A percentile compares a stretch with the other conserved stretches of the same genome.
Conservation (phyloP, 495 filamentous ascomycete genomes). For the Bathelium albidoporum region DNA sequence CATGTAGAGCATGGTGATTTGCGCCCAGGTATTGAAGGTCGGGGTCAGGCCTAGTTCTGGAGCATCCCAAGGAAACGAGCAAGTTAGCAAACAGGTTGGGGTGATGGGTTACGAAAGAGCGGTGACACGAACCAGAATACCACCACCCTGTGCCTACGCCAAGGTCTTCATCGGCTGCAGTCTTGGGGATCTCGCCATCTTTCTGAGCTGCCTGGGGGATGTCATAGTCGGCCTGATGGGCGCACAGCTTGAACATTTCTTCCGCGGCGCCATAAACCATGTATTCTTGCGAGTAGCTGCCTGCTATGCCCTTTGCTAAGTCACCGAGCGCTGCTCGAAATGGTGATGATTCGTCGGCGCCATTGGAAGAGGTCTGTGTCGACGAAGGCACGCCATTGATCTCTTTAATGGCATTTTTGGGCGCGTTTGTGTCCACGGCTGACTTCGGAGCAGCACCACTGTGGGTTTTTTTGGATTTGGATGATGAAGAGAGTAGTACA, state of each 20-base stretch:
- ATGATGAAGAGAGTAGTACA: neutral
- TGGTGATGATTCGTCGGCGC: neutral
- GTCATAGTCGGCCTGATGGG: slow-evolving; percentile 61
- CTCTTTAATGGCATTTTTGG: neutral
- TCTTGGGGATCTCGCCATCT: slow-evolving; percentile 44
- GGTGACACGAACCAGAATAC: slow-evolving; percentile 46
- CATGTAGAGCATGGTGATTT: slow-evolving; percentile 91
- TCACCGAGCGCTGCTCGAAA: neutral
- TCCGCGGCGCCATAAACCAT: slow-evolving; percentile 69
- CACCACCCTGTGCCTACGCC: slow-evolving; percentile 69
- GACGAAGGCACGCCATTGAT: neutral
- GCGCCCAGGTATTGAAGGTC: slow-evolving; percentile 91
- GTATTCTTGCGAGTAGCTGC: slow-evolving; percentile 35
- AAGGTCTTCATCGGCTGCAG: slow-evolving; percentile 63
- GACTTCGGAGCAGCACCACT: neutral
- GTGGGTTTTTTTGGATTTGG: neutral
- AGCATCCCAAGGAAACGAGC: neutral
- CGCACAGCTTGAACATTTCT: slow-evolving; percentile 66
- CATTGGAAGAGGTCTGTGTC: neutral
- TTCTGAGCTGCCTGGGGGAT: slow-evolving; percentile 28
- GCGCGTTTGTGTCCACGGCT: neutral
- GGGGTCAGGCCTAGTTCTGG: slow-evolving; percentile 52
- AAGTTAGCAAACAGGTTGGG: neutral
- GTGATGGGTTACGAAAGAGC: neutral
- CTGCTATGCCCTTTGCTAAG: neutral